Base-by-base conservation (phyloP, 352 stramenopile genomes). In the Aphanomyces invadans region DNA sequence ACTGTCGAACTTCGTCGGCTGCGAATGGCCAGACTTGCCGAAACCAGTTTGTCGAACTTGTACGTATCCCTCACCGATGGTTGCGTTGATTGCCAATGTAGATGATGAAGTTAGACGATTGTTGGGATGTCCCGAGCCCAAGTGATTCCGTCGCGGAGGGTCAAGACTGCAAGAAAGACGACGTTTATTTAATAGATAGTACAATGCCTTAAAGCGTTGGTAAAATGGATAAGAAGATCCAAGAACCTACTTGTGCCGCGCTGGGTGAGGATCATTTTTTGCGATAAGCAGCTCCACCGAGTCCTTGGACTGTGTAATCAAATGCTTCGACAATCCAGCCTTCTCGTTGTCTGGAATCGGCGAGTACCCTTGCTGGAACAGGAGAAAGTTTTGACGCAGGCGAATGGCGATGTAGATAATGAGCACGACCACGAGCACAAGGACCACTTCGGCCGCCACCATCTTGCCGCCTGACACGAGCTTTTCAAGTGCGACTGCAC, bases 341-440 rank as follows among this genome's bases (percentile, higher is more conserved):
- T 86, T 80, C 69, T 90, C 81, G 69, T 88, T 78, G 29, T 83
- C 72, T 26, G 42, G 60, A 55, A 90, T 82, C 52, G 80, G 73
- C 38, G 73, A 70, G 69, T 89, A 92, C 17, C 80, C 80, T 65
- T 77, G 77, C 59, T 79, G 80, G 38, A 64, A 69, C 49, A 69
- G 63, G 49, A 67, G 19, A 33, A 57, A 67, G 60, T 67, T 67
- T 23, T 67, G 60, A 2, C 28, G 21, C n/a, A 67, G 9, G 25
- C 60, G 60, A 33, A 23, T 57, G 19, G 25, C 15, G 17, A 67
- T 51, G 32, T 60, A 67, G 39, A 67, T 33, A 19, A 63, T 63
- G 36, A 63, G 42, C 36, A 42, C 36, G 36, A 42, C 49, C 4
- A 67, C 29, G 23, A 67, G 9, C 31, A 44, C 60, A 2, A 67